Conservation (phyloP, 2,329 filamentous ascomycete genomes). For the Colletotrichum costaricense region DNA sequence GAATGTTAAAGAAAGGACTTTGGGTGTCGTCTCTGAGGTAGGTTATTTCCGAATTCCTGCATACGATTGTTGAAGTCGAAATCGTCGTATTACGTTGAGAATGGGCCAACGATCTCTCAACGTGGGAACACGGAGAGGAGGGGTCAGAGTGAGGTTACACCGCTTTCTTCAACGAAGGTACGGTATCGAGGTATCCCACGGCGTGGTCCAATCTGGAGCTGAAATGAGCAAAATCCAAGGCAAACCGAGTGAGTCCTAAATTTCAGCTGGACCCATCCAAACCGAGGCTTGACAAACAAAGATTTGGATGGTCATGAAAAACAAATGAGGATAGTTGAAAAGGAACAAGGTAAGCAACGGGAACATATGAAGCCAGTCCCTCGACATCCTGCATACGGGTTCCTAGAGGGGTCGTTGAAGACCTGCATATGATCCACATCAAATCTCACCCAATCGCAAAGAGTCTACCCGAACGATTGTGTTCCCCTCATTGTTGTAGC, state of each 20-base stretch:
- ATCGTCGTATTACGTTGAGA: background rate
- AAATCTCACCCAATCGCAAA: slow-evolving; percentile 25
- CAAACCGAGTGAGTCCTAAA: background rate
- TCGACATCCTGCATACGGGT: background rate
- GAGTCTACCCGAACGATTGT: background rate
- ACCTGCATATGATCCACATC: slow-evolving; percentile 25
- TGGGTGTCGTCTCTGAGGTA: no score
- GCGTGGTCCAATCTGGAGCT: background rate
- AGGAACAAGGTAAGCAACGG: background rate
- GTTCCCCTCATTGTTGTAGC: slow-evolving; percentile 3
- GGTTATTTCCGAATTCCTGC: background rate
- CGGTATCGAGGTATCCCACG: no score
- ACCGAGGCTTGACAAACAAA: background rate
- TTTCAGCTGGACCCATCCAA: background rate
- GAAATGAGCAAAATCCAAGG: background rate
- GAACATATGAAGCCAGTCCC: background rate
- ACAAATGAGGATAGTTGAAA: background rate
- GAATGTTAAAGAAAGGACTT: no score
- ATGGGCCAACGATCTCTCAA: no score
- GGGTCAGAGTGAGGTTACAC: background rate
- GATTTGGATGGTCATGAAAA: background rate
- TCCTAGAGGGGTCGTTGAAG: background rate
- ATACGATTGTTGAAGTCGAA: background rate
- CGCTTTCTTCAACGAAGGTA: background rate
- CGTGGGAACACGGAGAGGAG: background rate